Base-by-base conservation (phyloP, 768 basidiomycete genomes). In the Xerocomus brunneocitrinus region DNA sequence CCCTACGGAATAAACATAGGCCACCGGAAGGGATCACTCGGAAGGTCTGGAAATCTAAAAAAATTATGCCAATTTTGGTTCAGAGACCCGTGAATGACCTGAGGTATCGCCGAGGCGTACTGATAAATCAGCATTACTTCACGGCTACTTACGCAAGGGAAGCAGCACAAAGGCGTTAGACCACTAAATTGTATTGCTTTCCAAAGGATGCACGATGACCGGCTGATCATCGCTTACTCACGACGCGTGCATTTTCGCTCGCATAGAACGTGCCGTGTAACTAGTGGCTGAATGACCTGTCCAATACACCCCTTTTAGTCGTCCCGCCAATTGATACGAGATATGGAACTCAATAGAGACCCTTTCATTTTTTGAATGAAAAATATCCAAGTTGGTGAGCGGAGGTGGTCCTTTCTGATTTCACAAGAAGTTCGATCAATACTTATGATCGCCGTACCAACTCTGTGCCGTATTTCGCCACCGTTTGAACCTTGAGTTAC, bases 391-490 rank as follows among this genome's bases (percentile, higher is more conserved):
- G 52, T 58, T 27, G 51, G 58, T 42, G 57, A 49, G 55, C 32
- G 46, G 40, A 47, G 35, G 43, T 35, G 47, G 54, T 42, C 42
- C 14, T 56, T 31, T 31, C 55, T 47, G 27, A 46, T 54, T 47
- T 55, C 50, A 62, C 54, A 49, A 52, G 43, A 62, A 55, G 52
- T 47, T 46, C 53, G 61, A 57, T 60, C 48, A 58, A 52, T 58
- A 40, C 45, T 32, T 35, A 55, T 59, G 66, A 67, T 68, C 65
- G 52, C 66, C 61, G 61, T 42, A 51, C 54, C 35, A 32, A 45
- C 12, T 41, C 45, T 22, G 34, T 56, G 55, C 47, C 54, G 49
- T 58, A 58, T 51, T 49, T 54, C 48, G 14, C 53, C 57, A 52
- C 51, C 42, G 16, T 48, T 24, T 36, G 51, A 62, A 57, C 54